These are phyloP conservation scores for Coprinellus aureogranulatus DNA, from an alignment of 768 basidiomycete genomes.

Conservation along the genomic window DNA sequence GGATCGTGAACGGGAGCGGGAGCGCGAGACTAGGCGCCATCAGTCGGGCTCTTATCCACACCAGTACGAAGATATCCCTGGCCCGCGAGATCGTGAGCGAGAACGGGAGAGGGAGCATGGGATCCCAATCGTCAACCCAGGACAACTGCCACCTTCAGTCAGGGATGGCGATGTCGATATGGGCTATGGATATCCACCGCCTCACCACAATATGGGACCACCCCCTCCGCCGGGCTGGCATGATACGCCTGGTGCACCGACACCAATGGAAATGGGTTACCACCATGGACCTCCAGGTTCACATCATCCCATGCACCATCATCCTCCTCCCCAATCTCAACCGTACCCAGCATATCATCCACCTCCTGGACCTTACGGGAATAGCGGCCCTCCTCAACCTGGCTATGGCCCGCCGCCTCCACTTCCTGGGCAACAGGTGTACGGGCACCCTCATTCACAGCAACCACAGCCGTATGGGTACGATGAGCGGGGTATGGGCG, in stretches of 20 bases:
- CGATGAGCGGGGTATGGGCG: not conserved
- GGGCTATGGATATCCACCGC: constrained; percentile 12
- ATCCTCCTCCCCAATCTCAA: constrained; percentile 6
- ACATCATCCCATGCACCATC: constrained; percentile 3
- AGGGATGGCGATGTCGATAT: constrained; percentile 12
- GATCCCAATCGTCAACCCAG: constrained; percentile 1
- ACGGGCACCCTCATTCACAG: constrained; percentile 9
- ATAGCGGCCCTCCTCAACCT: not conserved
- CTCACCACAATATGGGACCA: constrained; percentile 8
- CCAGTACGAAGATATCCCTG: constrained; percentile 7
- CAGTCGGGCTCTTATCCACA: constrained; percentile 8
- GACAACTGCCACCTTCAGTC: constrained; percentile 8
- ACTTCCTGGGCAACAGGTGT: not conserved
- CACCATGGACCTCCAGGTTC: not conserved
- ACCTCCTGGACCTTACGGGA: not conserved
- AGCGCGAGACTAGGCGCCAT: constrained; percentile 10
- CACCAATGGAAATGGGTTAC: constrained; percentile 8
- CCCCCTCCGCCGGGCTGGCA: constrained; percentile 7
- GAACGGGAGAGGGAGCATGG: constrained; percentile 6
- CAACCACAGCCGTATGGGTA: not conserved
- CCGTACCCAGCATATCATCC: not conserved
- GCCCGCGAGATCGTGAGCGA: not conserved
- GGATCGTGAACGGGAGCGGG: constrained; percentile 8
- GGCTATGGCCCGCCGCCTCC: constrained; percentile 1
- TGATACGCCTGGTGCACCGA: constrained; percentile 4